A percentile compares a stretch with the other conserved stretches of the same genome.
Conservation (phyloP, 805 yeast genomes). For the Komagataella populi region DNA sequence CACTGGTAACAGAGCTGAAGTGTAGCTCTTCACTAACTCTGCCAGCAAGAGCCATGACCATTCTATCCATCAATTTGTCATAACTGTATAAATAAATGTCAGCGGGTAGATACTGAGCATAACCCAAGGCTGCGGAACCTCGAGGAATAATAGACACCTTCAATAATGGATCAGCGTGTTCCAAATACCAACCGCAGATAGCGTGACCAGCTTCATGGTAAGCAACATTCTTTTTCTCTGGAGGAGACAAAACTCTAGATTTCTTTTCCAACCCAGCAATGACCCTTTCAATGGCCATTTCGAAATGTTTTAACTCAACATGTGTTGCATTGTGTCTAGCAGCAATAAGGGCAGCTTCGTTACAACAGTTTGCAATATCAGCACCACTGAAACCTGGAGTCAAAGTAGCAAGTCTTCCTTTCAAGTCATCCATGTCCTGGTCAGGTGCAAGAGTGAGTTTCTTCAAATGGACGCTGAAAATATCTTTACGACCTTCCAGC, state of each 20-base stretch:
- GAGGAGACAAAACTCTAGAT: constrained; percentile 67
- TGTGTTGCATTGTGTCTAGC: constrained; percentile 68
- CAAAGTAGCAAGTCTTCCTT: constrained; percentile 85
- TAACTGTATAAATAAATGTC: constrained; percentile 73
- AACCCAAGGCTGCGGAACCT: constrained; percentile 94
- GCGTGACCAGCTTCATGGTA: constrained; percentile 99
- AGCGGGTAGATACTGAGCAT: constrained; percentile 93
- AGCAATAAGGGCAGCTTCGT: constrained; percentile 95
- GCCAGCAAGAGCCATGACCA: constrained; percentile 97
- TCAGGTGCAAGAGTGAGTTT: constrained; percentile 46
- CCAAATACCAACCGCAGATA: constrained; percentile 91
- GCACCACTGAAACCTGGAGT: constrained; percentile 99
- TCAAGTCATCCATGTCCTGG: constrained; percentile 37
- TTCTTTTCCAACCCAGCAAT: constrained; percentile 94
- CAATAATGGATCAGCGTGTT: constrained; percentile 83
- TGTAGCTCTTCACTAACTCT: constrained; percentile 92
- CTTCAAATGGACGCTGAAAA: constrained; percentile 73
- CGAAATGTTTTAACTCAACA: constrained; percentile 74
- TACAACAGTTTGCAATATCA: constrained; percentile 92
- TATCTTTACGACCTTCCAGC: constrained; percentile 87
- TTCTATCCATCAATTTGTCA: constrained; percentile 72
- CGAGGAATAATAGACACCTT: constrained; percentile 96
- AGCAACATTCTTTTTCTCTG: constrained; percentile 84
- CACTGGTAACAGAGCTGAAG: constrained; percentile 85
- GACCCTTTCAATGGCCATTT: constrained; percentile 93